Conservation (phyloP, 805 yeast genomes). For the Blastobotrys terrestris region DNA sequence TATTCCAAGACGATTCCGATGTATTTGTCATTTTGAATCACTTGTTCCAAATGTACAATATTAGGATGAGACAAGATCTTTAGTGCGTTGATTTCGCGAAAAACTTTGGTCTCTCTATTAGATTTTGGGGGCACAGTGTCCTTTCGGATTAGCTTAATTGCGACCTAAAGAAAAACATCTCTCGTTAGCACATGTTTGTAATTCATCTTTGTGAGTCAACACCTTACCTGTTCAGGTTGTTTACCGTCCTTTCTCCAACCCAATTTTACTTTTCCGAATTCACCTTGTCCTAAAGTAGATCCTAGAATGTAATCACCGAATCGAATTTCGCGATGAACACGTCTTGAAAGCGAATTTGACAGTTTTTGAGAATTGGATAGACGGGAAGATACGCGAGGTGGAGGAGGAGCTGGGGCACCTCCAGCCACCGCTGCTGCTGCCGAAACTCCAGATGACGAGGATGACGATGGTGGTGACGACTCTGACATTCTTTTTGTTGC, state of each 20-base stretch:
- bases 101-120: constrained; percentile 81
- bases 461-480: no score
- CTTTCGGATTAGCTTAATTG: constrained; percentile 84
- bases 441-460: no score
- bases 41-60: constrained; percentile 86
- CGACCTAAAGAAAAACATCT: constrained; percentile 31
- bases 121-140: constrained; percentile 83
- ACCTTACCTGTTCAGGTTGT: constrained; percentile 36
- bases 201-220: constrained; percentile 3
- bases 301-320: constrained; percentile 91
- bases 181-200: not conserved
- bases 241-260: constrained; percentile 88
- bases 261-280: constrained; percentile 93
- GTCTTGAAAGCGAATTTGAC: constrained; percentile 22
- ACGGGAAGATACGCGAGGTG: constrained; percentile 26
- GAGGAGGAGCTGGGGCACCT: constrained; percentile 3
- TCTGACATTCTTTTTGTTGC: constrained; percentile 10
- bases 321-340: constrained; percentile 36
- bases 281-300: constrained; percentile 94
- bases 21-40: constrained; percentile 86
- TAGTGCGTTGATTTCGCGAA: constrained; percentile 87
- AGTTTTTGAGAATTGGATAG: constrained; percentile 23
- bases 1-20: constrained; percentile 95
- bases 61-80: constrained; percentile 81
- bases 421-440: not conserved